Conservation (phyloP, 2,329 filamentous ascomycete genomes). For the Colletotrichum sp. region DNA sequence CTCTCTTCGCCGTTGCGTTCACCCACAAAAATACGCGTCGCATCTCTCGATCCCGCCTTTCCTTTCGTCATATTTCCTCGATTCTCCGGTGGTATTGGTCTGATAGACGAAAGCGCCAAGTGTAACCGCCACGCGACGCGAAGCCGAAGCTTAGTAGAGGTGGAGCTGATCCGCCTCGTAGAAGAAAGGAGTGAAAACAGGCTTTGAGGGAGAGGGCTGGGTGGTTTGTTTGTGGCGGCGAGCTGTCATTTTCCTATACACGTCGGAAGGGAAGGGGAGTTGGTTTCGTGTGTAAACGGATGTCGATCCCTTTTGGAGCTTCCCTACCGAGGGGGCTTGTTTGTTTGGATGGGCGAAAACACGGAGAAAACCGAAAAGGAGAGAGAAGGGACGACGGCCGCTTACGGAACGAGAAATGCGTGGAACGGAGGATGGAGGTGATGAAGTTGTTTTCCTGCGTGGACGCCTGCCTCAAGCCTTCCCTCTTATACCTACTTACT, state of each 20-base stretch:
- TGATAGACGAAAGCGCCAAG: conserved; percentile 10
- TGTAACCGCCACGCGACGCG: background rate
- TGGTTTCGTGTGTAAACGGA: background rate
- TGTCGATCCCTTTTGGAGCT: background rate
- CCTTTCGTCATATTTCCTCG: background rate
- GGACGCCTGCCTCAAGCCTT: conserved; percentile 18
- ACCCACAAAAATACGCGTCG: background rate
- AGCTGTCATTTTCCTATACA: conserved; percentile 4
- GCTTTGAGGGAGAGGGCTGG: background rate
- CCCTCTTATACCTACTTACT: conserved; percentile 22
- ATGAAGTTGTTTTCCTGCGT: conserved; percentile 21
- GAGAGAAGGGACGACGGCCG: background rate
- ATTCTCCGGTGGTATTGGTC: background rate
- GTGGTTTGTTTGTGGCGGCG: conserved; percentile 7
- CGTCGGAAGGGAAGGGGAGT: background rate
- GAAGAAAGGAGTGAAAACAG: background rate
- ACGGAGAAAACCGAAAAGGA: background rate
- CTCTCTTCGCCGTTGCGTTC: background rate
- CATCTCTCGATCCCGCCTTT: conserved; percentile 8
- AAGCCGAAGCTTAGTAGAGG: background rate
- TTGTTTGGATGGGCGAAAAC: background rate
- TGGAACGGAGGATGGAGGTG: conserved; percentile 9
- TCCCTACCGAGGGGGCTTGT: background rate
- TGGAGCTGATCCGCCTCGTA: background rate
- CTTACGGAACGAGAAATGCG: conserved; percentile 16